These are phyloP conservation scores for Graphilbum fragrans DNA, from an alignment of 2,329 filamentous ascomycete genomes.

Conservation along the genomic window DNA sequence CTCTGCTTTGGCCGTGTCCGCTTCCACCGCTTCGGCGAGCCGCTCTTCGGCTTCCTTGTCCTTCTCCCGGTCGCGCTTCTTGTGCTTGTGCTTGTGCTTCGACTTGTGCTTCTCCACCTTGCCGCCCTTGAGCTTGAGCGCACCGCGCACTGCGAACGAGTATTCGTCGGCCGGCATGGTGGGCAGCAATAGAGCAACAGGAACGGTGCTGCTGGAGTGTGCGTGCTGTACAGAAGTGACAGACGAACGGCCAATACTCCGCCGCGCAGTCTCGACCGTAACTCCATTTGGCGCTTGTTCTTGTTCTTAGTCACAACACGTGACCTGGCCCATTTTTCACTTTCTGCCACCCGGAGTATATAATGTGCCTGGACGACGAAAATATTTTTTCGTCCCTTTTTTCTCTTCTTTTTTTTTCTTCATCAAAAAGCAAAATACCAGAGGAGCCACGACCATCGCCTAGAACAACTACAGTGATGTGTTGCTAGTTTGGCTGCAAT, in stretches of 20 bases:
- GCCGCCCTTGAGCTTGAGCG: constrained; percentile 74
- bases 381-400: constrained; percentile 20
- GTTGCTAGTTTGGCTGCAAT: constrained; percentile 38
- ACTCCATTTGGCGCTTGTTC: too few species aligned
- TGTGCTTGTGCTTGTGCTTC: constrained; percentile 42
- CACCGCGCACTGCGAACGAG: constrained; percentile 53
- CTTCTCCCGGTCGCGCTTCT: constrained; percentile 11
- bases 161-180: constrained; percentile 68
- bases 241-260: too few species aligned
- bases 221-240: not conserved
- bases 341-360: too few species aligned
- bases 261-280: too few species aligned
- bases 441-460: constrained; percentile 53
- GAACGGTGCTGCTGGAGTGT: not conserved
- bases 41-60: constrained; percentile 8
- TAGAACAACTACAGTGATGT: constrained; percentile 42
- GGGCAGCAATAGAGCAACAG: too few species aligned
- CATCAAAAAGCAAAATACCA: constrained; percentile 53
- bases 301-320: too few species aligned
- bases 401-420: constrained; percentile 38
- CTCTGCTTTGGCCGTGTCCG: constrained; percentile 1
- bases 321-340: too few species aligned
- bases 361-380: not conserved
- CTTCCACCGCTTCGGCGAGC: constrained; percentile 16
- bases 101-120: constrained; percentile 53